Evolutionary conservation across 345 rosid genomes (phyloP), one percentile per base, ranked within the genome.

Genomic region (Gossypium longicalyx): DNA sequence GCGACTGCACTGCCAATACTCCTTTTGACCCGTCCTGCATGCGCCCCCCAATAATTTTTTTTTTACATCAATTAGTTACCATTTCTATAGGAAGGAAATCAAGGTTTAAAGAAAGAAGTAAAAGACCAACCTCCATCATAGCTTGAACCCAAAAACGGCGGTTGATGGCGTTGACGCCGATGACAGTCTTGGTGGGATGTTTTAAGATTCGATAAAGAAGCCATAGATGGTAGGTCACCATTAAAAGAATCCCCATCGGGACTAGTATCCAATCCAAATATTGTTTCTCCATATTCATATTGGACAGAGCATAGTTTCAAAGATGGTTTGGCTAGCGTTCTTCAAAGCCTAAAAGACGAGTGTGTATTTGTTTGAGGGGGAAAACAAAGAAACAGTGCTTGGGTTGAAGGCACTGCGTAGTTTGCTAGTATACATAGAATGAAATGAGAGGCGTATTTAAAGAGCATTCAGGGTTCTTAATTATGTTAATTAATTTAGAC

Each of bases 101-200:
- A 5, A 34, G 41, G 5, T 34, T 34, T 34, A 34, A 5, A 34
- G 41, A 34, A 66, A 45, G 11, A 70, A 1, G 13, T 27, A 48
- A 38, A 8, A 4, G 19, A 25, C 60, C 8, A 51, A 22, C 97
- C 93, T 93, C 95, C 97, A 93, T 91, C 98, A 93, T 93, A 76
- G 92, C 94, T 20, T 73, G 84, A 64, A 93, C 96, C 98, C 97
- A 91, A 72, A 85, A 88, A 73, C 95, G 88, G 80, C 98, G 97
- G 72, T 87, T 91, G 78, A 90, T 78, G 74, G 95, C 85, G 51
- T 93, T 93, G 25, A 93, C 74, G 63, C 97, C 98, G 70, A 93
- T 74, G 66, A 89, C 85, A 51, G 98, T 93, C 44, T 82, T 83
- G 72, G 81, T 78, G 16, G 98, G 97, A 69, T 84, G 84, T 70